A percentile compares a stretch with the other conserved stretches of the same genome.
These are phyloP conservation scores for Populus simonii DNA, from an alignment of 345 rosid species.

Conservation along the genomic window DNA sequence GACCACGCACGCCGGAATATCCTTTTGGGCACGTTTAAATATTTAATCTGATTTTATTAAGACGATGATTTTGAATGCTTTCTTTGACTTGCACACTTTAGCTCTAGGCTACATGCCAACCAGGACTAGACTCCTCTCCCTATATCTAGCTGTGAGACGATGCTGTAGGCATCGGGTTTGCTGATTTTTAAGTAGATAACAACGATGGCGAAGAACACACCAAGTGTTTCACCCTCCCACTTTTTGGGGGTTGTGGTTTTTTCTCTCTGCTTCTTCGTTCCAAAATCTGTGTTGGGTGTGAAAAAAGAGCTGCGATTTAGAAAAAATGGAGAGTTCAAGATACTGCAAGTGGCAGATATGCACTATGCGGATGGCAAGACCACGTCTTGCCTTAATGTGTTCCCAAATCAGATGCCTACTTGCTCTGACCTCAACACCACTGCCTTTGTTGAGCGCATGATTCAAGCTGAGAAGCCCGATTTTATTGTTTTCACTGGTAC, in stretches of 20 bases:
- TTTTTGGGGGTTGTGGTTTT: background rate
- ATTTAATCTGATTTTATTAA: too few relatives aligned
- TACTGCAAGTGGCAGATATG: constrained; percentile 93
- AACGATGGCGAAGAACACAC: background rate
- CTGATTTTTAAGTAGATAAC: background rate
- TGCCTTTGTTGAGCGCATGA: constrained; percentile 64
- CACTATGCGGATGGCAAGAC: constrained; percentile 71
- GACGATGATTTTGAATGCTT: background rate
- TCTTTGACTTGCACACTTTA: background rate
- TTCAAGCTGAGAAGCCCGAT: constrained; percentile 74
- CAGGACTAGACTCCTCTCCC: background rate
- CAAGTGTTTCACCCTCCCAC: background rate
- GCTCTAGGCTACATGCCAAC: background rate
- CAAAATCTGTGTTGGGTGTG: constrained; percentile 1
- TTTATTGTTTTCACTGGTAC: constrained; percentile 88
- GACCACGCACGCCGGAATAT: background rate
- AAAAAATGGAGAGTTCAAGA: constrained; percentile 60
- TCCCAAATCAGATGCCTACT: constrained; percentile 40
- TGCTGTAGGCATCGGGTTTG: background rate
- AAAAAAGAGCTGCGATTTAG: constrained; percentile 44
- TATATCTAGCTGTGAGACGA: background rate
- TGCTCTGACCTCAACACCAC: constrained; percentile 92
- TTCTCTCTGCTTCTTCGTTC: background rate
- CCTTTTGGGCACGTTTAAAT: background rate
- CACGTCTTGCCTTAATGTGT: constrained; percentile 52